These are phyloP conservation scores for Paspalum notatum DNA, from an alignment of 176 grass and related monocot species.

Conservation along the genomic window DNA sequence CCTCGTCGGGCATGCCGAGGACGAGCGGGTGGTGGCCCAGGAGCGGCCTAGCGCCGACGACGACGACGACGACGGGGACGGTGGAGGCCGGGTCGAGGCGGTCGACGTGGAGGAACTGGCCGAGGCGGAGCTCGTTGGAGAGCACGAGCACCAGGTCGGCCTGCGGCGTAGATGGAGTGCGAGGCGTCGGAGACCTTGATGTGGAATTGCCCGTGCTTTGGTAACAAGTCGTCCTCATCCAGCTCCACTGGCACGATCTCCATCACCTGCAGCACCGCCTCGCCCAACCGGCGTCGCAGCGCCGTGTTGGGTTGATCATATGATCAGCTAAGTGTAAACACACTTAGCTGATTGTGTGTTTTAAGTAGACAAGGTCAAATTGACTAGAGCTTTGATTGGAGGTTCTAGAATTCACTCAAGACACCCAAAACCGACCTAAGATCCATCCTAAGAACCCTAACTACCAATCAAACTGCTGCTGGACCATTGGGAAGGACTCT, in stretches of 20 bases:
- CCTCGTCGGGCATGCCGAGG: slow-evolving; percentile 67
- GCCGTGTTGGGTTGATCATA: too few species aligned
- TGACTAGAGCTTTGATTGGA: too few species aligned
- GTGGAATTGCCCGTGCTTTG: slow-evolving; percentile 78
- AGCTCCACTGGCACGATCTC: slow-evolving; percentile 93
- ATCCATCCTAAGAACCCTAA: too few species aligned
- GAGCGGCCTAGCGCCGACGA: slow-evolving; percentile 64
- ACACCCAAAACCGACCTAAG: too few species aligned
- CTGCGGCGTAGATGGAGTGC: slow-evolving; percentile 89
- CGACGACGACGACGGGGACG: slow-evolving; percentile 75
- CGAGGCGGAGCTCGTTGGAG: slow-evolving; percentile 87
- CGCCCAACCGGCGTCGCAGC: slow-evolving; percentile 57
- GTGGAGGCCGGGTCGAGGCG: slow-evolving; percentile 72
- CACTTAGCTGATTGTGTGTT: too few species aligned
- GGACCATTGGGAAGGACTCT: too few species aligned
- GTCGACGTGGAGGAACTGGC: slow-evolving; percentile 83
- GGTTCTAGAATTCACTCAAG: too few species aligned
- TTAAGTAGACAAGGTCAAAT: too few species aligned
- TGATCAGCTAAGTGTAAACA: too few species aligned
- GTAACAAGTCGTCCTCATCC: slow-evolving; percentile 84
- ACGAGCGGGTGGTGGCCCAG: slow-evolving; percentile 71
- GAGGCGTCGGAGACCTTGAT: slow-evolving; percentile 80
- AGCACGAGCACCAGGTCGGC: slow-evolving; percentile 88
- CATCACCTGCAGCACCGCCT: slow-evolving; percentile 78
- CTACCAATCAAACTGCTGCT: too few species aligned